Percentiles rank a stretch among this genome's conserved stretches.
Evolutionary conservation across 768 basidiomycete species (phyloP).

Genomic region (Termitomyces sp.): DNA sequence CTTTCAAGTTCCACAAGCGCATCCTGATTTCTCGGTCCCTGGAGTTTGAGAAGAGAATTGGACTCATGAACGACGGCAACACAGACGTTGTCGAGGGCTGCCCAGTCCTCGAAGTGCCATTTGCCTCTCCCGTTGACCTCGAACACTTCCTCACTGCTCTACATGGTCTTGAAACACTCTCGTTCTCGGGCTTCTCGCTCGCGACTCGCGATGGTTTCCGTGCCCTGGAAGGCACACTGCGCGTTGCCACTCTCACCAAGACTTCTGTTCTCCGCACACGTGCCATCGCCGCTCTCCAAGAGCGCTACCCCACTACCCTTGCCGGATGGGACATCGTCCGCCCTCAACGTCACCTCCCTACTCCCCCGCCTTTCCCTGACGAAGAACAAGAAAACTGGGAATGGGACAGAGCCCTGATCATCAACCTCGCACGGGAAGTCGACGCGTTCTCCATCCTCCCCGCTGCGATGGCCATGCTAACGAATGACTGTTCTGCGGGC

Average conservation of each 20-base stretch:
- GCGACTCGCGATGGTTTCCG: slow-evolving; percentile 3
- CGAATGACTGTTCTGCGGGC: slow-evolving; percentile 14
- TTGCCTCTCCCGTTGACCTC: slow-evolving; percentile 4
- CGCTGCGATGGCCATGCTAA: slow-evolving; percentile 15
- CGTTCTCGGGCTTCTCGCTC: slow-evolving; percentile 2
- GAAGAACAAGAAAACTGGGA: slow-evolving; percentile 5
- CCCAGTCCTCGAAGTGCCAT: slow-evolving; percentile 1
- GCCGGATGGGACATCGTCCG: slow-evolving; percentile 9
- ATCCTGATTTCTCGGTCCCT: not conserved
- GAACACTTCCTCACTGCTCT: slow-evolving; percentile 9
- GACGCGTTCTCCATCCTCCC: slow-evolving; percentile 12
- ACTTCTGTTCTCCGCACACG: slow-evolving; percentile 7
- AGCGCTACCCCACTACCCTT: slow-evolving; percentile 12
- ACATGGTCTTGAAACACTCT: not conserved
- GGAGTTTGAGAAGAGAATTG: not conserved
- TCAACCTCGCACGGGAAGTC: slow-evolving; percentile 16
- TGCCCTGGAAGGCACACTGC: slow-evolving; percentile 6
- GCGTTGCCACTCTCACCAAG: slow-evolving; percentile 7
- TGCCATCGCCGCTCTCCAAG: slow-evolving; percentile 10
- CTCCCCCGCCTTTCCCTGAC: not conserved
- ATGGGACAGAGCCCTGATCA: slow-evolving; percentile 9
- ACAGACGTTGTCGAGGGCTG: slow-evolving; percentile 11
- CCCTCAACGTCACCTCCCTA: not conserved
- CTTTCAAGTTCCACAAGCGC: slow-evolving; percentile 9
- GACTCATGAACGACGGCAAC: slow-evolving; percentile 11